These are phyloP conservation scores for Neophaeococcomyces aloes DNA, from an alignment of 2,329 filamentous ascomycete species.

Conservation along the genomic window DNA sequence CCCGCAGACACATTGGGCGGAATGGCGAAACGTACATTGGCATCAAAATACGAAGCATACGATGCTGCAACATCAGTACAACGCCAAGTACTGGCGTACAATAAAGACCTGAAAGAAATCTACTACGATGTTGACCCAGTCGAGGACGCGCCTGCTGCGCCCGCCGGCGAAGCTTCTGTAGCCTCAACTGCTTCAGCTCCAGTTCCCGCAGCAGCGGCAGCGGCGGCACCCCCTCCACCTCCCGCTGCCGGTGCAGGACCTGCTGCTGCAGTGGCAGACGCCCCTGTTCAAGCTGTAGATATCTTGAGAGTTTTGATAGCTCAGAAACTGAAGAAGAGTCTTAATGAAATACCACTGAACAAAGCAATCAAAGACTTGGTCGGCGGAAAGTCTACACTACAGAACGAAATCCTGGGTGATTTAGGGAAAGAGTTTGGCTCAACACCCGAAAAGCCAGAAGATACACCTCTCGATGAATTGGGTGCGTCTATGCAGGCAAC, in stretches of 20 bases:
- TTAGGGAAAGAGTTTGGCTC: conserved; percentile 97
- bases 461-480: conserved; percentile 89
- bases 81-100: conserved; percentile 96
- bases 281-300: conserved; percentile 77
- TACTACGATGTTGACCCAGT: conserved; percentile 97
- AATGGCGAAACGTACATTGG: conserved; percentile 92
- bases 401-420: conserved; percentile 97
- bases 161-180: conserved; percentile 30
- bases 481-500: conserved; percentile 92
- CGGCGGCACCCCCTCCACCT: conserved; percentile 44
- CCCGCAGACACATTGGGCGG: conserved; percentile 92
- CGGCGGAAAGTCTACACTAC: conserved; percentile 94
- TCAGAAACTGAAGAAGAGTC: conserved; percentile 93
- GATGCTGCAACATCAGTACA: conserved; percentile 94
- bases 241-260: conserved; percentile 66
- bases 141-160: conserved; percentile 67
- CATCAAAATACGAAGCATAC: conserved; percentile 96
- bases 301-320: conserved; percentile 82
- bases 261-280: conserved; percentile 75
- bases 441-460: conserved; percentile 96
- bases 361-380: conserved; percentile 99
- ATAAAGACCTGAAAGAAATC: conserved; percentile 98
- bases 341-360: conserved; percentile 77
- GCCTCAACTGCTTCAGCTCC: conserved; percentile 32
- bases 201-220: conserved; percentile 44